These are phyloP conservation scores for Rhododendron vialii DNA, from an alignment of 148 eudicot genomes.

Conservation along the genomic window DNA sequence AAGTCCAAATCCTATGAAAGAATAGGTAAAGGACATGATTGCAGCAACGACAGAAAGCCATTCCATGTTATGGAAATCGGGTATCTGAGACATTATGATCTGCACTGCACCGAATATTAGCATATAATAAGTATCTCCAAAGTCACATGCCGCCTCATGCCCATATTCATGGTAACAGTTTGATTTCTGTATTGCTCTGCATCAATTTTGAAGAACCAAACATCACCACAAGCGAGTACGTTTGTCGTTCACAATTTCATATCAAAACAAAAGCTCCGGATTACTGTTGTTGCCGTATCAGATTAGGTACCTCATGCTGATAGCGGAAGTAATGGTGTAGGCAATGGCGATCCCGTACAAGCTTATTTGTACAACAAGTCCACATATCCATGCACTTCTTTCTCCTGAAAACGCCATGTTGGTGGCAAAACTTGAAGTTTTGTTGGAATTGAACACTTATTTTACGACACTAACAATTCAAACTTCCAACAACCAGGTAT, in stretches of 20 bases:
- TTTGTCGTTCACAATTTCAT: not conserved
- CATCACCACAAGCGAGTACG: not conserved
- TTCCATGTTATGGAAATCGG: slow-evolving; percentile 52
- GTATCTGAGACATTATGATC: slow-evolving; percentile 57
- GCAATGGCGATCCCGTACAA: slow-evolving; percentile 60
- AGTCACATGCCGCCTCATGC: slow-evolving; percentile 41
- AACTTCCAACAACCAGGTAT: not conserved
- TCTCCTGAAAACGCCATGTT: slow-evolving; percentile 37
- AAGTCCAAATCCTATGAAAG: slow-evolving; percentile 48
- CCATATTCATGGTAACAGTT: slow-evolving; percentile 58
- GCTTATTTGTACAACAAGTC: slow-evolving; percentile 39
- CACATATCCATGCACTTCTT: slow-evolving; percentile 46
- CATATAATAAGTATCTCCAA: slow-evolving; percentile 43
- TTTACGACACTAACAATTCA: not conserved
- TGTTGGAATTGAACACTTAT: not conserved
- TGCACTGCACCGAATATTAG: slow-evolving; percentile 47
- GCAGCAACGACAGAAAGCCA: slow-evolving; percentile 66
- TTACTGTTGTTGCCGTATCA: not conserved
- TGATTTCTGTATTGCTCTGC: slow-evolving; percentile 55
- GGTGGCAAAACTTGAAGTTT: not conserved
- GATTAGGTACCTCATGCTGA: slow-evolving; percentile 52
- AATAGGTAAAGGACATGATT: slow-evolving; percentile 54
- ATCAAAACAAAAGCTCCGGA: not conserved
- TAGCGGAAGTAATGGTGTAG: slow-evolving; percentile 66
- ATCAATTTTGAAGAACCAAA: slow-evolving; percentile 5